Evolutionary conservation across 441 rosid species (phyloP).

Genomic region (Cnidoscolus chayamansa): DNA sequence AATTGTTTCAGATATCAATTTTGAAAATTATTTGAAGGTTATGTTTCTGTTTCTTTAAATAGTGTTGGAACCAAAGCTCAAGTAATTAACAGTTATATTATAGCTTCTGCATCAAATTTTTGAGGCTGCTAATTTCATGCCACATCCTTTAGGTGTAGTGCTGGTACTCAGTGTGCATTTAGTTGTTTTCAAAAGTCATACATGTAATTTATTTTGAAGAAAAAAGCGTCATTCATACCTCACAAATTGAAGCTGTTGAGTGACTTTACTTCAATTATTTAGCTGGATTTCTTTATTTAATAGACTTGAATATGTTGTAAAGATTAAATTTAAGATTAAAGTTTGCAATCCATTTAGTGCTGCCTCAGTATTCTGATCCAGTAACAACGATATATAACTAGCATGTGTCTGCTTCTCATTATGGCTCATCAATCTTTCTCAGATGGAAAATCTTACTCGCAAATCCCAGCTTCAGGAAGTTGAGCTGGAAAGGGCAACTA

Average conservation of each 20-base stretch:
- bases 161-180: background rate
- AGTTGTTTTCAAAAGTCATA: background rate
- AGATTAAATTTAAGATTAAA: background rate
- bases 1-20: background rate
- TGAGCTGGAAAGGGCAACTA: slow-evolving; percentile 85
- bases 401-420: slow-evolving; percentile 14
- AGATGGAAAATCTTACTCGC: slow-evolving; percentile 84
- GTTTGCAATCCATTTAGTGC: background rate
- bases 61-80: background rate
- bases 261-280: background rate
- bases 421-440: slow-evolving; percentile 29
- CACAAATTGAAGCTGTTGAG: background rate
- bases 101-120: background rate
- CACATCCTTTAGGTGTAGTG: background rate
- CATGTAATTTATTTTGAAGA: background rate
- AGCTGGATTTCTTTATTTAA: background rate
- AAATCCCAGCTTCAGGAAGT: slow-evolving; percentile 82
- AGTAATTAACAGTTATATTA: background rate
- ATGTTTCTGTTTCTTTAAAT: background rate
- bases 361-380: background rate
- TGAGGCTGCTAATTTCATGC: background rate
- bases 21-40: background rate
- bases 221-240: background rate
- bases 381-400: background rate
- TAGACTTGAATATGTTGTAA: background rate